Base-by-base conservation (phyloP, 129 eudicot species). In the Flaveria sonorensis region DNA sequence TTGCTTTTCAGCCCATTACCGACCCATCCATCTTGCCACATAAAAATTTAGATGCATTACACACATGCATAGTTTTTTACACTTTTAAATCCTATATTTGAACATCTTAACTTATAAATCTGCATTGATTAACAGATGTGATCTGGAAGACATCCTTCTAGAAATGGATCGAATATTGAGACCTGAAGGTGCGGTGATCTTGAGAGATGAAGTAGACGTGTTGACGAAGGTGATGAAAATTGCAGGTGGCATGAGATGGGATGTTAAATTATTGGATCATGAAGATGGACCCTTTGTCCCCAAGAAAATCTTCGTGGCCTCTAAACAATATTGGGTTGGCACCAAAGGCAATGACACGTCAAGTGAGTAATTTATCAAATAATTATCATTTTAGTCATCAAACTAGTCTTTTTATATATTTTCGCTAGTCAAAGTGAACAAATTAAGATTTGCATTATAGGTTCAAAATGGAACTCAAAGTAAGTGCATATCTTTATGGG, bases 121-220 rank as follows among this genome's bases (percentile, higher is more conserved):
- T 48, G 51, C 55, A 21, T 67, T 66, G 40, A 45, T 71, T 70
- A 14, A 72, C 81, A 93, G 98, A 88, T 93, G 98, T 32, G 89
- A 86, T 23, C 71, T 85, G 30, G 98, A 93, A 81, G 97, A 90
- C 82, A 93, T 93, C 32, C 93, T 93, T 14, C 76, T 93, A 36
- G 98, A 93, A 53, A 93, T 93, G 97, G 98, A 93, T 66, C 91
- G 98, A n/a, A 87, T 90, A 52, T 81, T 93, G 77, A 81, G 98
- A 26, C 98, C 98, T 1, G 98, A 93, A 88, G 98, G 98, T 43
- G 19, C 85, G 2, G 97, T 89, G 42, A 87, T 93, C 40, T 70
- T 93, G 61, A 80, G 97, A 36, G 98, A 93, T 56, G 97, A 81
- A 75, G 97, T 93, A 12, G 92, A 93, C 2, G 90, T 85, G 16